Base-by-base conservation (phyloP, 176 grass and related monocot genomes). In the Triticum timopheevii region DNA sequence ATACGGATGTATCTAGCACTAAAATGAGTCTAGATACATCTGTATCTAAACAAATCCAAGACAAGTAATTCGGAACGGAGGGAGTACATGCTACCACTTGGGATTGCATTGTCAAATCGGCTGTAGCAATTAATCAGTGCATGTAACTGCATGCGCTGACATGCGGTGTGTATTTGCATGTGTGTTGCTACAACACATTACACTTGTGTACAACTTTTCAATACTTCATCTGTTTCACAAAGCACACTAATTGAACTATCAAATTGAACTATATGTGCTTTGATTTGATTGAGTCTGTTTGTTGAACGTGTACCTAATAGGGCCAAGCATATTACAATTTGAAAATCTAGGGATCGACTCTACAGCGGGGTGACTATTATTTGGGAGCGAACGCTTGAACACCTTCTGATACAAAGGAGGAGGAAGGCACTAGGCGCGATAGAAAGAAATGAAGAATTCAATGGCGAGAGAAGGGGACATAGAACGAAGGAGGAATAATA, bases 311-410 rank as follows among this genome's bases (percentile, higher is more conserved):
- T 16, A 42, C 0, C 4, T 1, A 66, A 9, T 36, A 69, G 22
- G 64, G 10, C 6, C 10, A 72, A 45, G 0, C 12, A 44, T 16
- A 15, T 38, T 36, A 2, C 15, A 2, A 68, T 34, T 23, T 1
- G 3, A 34, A 73, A 73, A 27, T 13, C 6, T 44, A 16, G 3
- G 6, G 12, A 27, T 17, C 12, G 5, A 0, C 15, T 7, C 1
- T 8, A 0, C 17, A 69, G 3, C 0, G 0, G 0, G 8, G 3
- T 1, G 13, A 8, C 16, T 35, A 34, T 31, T 49, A 7, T 49
- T 28, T 47, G n/a, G 23, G 40, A 17, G 1, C 0, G n/a, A 13
- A 28, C 6, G 0, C 40, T 74, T 49, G 40, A 74, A 74, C 23
- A 74, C 1, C 2, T 1, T 1, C 64, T 2, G 61, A 62, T 20